These are phyloP conservation scores for Phylloporus sp. DNA, from an alignment of 768 basidiomycete species.

Conservation along the genomic window DNA sequence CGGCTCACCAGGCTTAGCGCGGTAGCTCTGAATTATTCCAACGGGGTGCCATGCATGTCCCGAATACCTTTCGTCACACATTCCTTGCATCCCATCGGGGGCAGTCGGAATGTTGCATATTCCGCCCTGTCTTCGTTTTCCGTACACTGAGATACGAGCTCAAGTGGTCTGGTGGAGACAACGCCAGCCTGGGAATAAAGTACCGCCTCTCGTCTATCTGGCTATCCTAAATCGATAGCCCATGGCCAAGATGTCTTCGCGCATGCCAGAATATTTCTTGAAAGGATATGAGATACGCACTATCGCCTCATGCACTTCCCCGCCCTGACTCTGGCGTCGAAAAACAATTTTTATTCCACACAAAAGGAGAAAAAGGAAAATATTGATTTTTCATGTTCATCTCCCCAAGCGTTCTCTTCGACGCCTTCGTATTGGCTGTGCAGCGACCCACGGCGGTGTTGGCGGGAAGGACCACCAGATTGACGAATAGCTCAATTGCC, in stretches of 20 bases:
- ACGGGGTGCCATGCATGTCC: neutral
- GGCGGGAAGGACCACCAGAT: neutral
- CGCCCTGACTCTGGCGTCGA: neutral
- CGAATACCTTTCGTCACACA: neutral
- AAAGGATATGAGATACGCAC: slow-evolving; percentile 13
- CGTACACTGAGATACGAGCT: slow-evolving; percentile 16
- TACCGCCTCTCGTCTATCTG: slow-evolving; percentile 2
- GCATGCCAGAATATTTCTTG: neutral
- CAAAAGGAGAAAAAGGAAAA: neutral
- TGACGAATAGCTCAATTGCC: slow-evolving; percentile 14
- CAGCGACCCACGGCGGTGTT: slow-evolving; percentile 2
- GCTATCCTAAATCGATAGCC: slow-evolving; percentile 12
- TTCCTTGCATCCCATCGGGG: slow-evolving; percentile 3
- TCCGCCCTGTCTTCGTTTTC: slow-evolving; percentile 13
- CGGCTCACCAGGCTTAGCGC: no score
- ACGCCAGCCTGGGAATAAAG: slow-evolving; percentile 10
- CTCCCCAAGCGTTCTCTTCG: neutral
- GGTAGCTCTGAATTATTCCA: neutral
- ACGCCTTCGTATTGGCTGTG: neutral
- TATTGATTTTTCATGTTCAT: neutral
- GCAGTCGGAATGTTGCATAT: slow-evolving; percentile 7
- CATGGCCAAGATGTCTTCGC: slow-evolving; percentile 1
- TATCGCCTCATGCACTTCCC: slow-evolving; percentile 14
- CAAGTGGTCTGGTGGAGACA: slow-evolving; percentile 16
- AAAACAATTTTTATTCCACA: neutral